Base-by-base conservation (phyloP, 257 asterid genomes). In the Solanum microdontum region DNA sequence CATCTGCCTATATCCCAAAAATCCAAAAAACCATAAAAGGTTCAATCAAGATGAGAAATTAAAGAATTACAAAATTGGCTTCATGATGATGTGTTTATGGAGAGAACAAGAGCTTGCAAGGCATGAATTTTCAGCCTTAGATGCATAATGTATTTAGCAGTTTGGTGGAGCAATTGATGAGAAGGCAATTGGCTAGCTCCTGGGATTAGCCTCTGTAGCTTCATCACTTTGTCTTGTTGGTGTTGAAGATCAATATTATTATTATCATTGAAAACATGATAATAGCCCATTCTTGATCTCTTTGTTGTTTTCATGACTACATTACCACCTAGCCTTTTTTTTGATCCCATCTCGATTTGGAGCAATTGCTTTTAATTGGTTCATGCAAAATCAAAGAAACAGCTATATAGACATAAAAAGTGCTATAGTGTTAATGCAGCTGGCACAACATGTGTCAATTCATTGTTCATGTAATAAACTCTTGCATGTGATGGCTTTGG, bases 151-250 rank as follows among this genome's bases (percentile, higher is more conserved):
- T 86, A 86, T 48, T 34, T 74, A 33, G 84, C 84, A 32, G 88
- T 86, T 21, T 74, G 84, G 30, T 1, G 75, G 48, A 86, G 72
- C 68, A 86, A 21, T 51, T 86, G 84, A 51, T 74, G 74, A 4
- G 75, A 74, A 33, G 33, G 62, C 69, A 33, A 55, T 64, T 74
- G 75, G 15, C 36, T 86, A 24, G 88, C 12, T 2, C 88, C 88
- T 40, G 62, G 84, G 39, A 86, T 72, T 10, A 86, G 73, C 36
- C 88, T 86, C 75, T 74, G 88, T 1, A 86, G 73, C 84, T 86
- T 86, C 75, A 48, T 1, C 88, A 69, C 14, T 12, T 85, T 82
- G 43, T 82, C 69, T 82, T 48, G 85, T 7, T 48, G 85, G 28
- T 82, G 43, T 82, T 82, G 69, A 28, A 48, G 43, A 48, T 19